These are phyloP conservation scores for Pseudogymnoascus verrucosus DNA, from an alignment of 2,329 filamentous ascomycete species.

Conservation along the genomic window DNA sequence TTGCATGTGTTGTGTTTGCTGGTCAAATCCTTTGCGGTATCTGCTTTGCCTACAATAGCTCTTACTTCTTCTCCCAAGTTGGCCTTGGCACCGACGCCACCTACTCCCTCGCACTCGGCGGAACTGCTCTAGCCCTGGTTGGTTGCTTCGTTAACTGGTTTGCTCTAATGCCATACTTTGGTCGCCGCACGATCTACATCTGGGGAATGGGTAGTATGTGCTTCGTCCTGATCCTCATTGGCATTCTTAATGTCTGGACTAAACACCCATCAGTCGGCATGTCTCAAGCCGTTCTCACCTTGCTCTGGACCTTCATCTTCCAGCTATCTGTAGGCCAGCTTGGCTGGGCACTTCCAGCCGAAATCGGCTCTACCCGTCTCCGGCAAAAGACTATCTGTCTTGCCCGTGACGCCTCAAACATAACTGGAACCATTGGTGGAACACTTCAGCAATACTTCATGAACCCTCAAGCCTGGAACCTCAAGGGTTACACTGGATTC, in stretches of 20 bases:
- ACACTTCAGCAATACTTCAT: slow-evolving; percentile 63
- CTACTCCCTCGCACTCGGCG: slow-evolving; percentile 44
- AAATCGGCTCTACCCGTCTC: slow-evolving; percentile 30
- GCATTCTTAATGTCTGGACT: slow-evolving; percentile 1
- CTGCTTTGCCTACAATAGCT: slow-evolving; percentile 53
- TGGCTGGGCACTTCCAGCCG: slow-evolving; percentile 14
- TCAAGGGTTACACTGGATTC: slow-evolving; percentile 10
- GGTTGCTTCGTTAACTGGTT: slow-evolving; percentile 2
- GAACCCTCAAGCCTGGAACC: slow-evolving; percentile 21
- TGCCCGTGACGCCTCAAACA: slow-evolving; percentile 49
- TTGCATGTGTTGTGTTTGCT: slow-evolving; percentile 57
- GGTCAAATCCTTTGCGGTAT: slow-evolving; percentile 56
- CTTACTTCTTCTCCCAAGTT: slow-evolving; percentile 48
- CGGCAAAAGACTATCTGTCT: slow-evolving; percentile 33
- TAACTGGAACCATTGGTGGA: slow-evolving; percentile 25
- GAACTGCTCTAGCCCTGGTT: slow-evolving; percentile 30
- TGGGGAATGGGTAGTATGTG: background rate
- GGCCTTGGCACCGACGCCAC: slow-evolving; percentile 39
- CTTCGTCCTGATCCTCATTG: background rate
- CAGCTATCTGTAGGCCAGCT: background rate
- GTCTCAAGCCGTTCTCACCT: slow-evolving; percentile 32
- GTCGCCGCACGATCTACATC: slow-evolving; percentile 7
- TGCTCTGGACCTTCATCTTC: slow-evolving; percentile 32
- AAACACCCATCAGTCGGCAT: slow-evolving; percentile 28
- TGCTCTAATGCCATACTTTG: background rate